Percentiles rank a stretch among this genome's conserved stretches.
phyloP scores from a whole-genome alignment of 257 asterid genomes.

The Linaria vulgaris region DNA sequence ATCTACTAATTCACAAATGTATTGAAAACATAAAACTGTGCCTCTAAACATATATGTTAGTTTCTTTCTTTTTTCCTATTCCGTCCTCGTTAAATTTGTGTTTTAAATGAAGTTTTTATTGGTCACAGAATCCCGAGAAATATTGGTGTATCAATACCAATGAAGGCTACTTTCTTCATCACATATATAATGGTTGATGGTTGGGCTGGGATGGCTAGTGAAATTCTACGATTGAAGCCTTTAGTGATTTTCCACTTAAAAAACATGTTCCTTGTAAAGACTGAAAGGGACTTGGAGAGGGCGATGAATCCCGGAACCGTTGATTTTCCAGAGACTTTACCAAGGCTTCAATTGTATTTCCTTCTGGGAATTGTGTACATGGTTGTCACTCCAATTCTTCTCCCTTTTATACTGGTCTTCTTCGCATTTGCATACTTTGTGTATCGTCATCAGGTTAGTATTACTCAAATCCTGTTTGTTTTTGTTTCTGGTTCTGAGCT shows the following conservation, averaged over 20 bases:
- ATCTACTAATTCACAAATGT: not conserved
- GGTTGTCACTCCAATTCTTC: slow-evolving; percentile 89
- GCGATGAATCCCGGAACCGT: slow-evolving; percentile 80
- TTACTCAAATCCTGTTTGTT: not conserved
- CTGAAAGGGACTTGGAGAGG: slow-evolving; percentile 76
- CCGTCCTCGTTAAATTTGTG: not conserved
- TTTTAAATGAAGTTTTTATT: slow-evolving; percentile 15
- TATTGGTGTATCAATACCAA: slow-evolving; percentile 91
- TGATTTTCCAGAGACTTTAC: slow-evolving; percentile 82
- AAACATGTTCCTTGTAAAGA: slow-evolving; percentile 73
- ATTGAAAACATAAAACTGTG: not conserved
- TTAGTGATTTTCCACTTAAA: slow-evolving; percentile 75
- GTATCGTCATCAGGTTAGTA: slow-evolving; percentile 94
- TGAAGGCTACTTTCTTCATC: slow-evolving; percentile 92
- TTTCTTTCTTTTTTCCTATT: not conserved
- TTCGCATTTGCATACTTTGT: slow-evolving; percentile 87
- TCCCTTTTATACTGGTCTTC: slow-evolving; percentile 85
- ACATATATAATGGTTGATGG: slow-evolving; percentile 92
- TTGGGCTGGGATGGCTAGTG: slow-evolving; percentile 95
- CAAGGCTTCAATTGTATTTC: slow-evolving; percentile 77
- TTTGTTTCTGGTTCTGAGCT: slow-evolving; percentile 6
- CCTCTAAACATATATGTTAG: not conserved
- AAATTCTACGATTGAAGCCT: slow-evolving; percentile 78
- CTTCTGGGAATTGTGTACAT: slow-evolving; percentile 85
- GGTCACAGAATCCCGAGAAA: slow-evolving; percentile 77